Percentiles rank a stretch among this genome's conserved stretches.
Conservation (phyloP, 1,139 yeast genomes). For the Magnusiomyces magnusii region DNA sequence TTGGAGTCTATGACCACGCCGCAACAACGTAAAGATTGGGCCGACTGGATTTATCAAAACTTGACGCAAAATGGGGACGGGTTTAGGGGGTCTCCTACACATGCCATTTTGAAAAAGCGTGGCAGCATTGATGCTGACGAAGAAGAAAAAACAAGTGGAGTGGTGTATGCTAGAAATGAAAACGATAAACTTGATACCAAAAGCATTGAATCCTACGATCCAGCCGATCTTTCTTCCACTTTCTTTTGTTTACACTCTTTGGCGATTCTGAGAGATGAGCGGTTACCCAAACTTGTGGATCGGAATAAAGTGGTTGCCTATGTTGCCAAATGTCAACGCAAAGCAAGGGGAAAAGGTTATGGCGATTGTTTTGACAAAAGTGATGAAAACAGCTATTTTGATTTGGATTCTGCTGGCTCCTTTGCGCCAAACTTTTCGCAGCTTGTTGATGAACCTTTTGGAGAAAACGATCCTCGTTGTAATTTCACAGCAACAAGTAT, state of each 20-base stretch:
- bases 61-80: constrained; percentile 41
- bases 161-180: not conserved
- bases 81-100: constrained; percentile 49
- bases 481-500: constrained; percentile 69
- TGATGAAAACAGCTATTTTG: not conserved
- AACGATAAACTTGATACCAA: not conserved
- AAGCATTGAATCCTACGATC: constrained; percentile 38
- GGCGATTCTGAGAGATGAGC: constrained; percentile 41
- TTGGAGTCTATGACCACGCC: constrained; percentile 28
- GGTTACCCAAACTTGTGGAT: constrained; percentile 35
- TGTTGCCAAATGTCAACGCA: constrained; percentile 47
- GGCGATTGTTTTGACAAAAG: not conserved
- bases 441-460: constrained; percentile 38
- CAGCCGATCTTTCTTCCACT: constrained; percentile 61
- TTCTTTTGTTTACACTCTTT: constrained; percentile 38
- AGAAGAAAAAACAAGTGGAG: not conserved
- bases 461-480: constrained; percentile 65
- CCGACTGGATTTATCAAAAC: constrained; percentile 44
- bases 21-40: constrained; percentile 32
- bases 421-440: constrained; percentile 45
- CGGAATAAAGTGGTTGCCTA: constrained; percentile 43
- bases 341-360: constrained; percentile 40
- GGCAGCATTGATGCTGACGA: not conserved
- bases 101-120: constrained; percentile 25
- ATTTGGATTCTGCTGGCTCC: constrained; percentile 20